These are phyloP conservation scores for Alternaria brassicae DNA, from an alignment of 2,329 filamentous ascomycete species.

Conservation along the genomic window DNA sequence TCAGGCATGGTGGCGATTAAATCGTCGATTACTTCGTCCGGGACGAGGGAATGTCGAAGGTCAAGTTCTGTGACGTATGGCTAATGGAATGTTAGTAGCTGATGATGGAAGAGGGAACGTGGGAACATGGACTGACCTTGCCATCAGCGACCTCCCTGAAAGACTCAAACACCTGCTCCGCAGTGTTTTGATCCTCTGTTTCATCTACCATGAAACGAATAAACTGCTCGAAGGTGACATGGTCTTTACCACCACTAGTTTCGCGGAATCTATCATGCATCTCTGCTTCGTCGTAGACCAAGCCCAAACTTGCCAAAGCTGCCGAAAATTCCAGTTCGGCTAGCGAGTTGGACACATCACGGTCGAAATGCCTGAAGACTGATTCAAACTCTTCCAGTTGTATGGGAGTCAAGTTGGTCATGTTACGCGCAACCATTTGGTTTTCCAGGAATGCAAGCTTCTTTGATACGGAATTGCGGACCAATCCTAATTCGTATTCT, in stretches of 20 bases:
- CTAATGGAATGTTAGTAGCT: slow-evolving; percentile 43
- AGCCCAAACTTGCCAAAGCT: slow-evolving; percentile 88
- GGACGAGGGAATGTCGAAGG: slow-evolving; percentile 90
- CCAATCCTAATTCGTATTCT: slow-evolving; percentile 88
- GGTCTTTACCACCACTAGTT: slow-evolving; percentile 78
- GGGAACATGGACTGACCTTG: slow-evolving; percentile 64
- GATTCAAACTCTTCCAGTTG: slow-evolving; percentile 98
- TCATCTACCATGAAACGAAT: slow-evolving; percentile 99
- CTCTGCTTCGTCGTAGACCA: slow-evolving; percentile 96
- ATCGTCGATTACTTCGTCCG: slow-evolving; percentile 96
- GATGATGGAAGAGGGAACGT: neutral
- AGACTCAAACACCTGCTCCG: slow-evolving; percentile 97
- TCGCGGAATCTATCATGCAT: slow-evolving; percentile 96
- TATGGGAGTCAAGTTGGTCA: slow-evolving; percentile 98
- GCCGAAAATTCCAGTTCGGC: slow-evolving; percentile 96
- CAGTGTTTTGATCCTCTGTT: slow-evolving; percentile 98
- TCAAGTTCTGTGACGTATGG: slow-evolving; percentile 99
- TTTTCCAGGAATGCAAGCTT: slow-evolving; percentile 97
- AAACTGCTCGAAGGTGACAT: slow-evolving; percentile 97
- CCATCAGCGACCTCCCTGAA: slow-evolving; percentile 98
- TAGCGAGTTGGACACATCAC: slow-evolving; percentile 86
- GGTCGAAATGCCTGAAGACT: slow-evolving; percentile 97
- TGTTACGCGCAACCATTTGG: slow-evolving; percentile 96
- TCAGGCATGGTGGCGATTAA: slow-evolving; percentile 84
- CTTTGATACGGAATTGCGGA: slow-evolving; percentile 91